Percentiles rank a stretch among this genome's conserved stretches.
phyloP scores from a whole-genome alignment of 2,329 filamentous ascomycete species.

The Penicillium griseofulvum region DNA sequence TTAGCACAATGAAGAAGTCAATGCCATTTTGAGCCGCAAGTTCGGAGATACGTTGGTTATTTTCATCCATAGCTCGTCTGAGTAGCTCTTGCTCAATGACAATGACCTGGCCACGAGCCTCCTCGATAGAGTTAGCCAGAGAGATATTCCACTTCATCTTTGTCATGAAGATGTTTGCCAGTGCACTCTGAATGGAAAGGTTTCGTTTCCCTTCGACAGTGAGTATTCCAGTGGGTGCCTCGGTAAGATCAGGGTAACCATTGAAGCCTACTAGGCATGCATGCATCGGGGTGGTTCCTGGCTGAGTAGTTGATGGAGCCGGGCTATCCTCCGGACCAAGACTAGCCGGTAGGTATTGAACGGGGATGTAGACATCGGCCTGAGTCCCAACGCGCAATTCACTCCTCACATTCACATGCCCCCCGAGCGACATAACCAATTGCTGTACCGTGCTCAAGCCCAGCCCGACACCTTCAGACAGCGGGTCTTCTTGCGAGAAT shows the following conservation, averaged over 20 bases:
- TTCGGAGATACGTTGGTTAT: conserved; percentile 8
- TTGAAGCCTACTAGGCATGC: conserved; percentile 31
- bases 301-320: not conserved
- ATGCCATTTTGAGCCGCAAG: conserved; percentile 4
- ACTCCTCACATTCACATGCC: conserved; percentile 54
- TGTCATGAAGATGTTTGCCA: conserved; percentile 27
- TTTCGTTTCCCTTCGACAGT: conserved; percentile 30
- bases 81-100: conserved; percentile 29
- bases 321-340: not conserved
- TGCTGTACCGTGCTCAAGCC: conserved; percentile 60
- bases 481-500: conserved; percentile 59
- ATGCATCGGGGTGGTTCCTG: conserved; percentile 3
- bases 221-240: conserved; percentile 22
- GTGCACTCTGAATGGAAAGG: conserved; percentile 26
- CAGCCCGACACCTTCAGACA: conserved; percentile 59
- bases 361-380: conserved; percentile 28
- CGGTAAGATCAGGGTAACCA: conserved; percentile 22
- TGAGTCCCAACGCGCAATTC: conserved; percentile 22
- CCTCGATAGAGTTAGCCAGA: conserved; percentile 22
- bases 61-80: conserved; percentile 5
- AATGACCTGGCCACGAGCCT: conserved; percentile 25
- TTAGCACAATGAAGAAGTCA: conserved; percentile 25
- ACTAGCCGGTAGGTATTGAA: conserved; percentile 6
- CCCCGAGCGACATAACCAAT: conserved; percentile 56
- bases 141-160: conserved; percentile 28